Evolutionary conservation across 2,329 filamentous ascomycete genomes (phyloP), one percentile per base, ranked within the genome.

Genomic region (Gnomoniopsis smithogilvyi): DNA sequence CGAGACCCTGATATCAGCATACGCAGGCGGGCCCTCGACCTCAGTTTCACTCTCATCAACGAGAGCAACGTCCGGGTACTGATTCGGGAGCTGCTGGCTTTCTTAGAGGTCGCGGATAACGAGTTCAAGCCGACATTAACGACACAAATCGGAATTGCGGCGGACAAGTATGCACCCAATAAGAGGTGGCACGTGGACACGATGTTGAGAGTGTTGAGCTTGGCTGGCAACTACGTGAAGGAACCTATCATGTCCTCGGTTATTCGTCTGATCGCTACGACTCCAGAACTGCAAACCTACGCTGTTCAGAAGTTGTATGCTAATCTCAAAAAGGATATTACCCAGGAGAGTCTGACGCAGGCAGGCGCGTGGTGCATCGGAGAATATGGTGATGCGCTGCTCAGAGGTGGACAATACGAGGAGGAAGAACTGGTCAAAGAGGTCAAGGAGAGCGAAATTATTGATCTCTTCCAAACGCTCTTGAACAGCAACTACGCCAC

Each of bases 91-190:
- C 80, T 99, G 45, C 81, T 99, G 47, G 92, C 95, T 7, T 99
- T 99, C 81, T 76, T 99, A 59, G 95, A 99, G 73, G 92, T 96
- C 54, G 94, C 96, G 56, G 95, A 99, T 69, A 96, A 96, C 65
- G 95, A 99, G 73, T 99, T 99, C 79, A 99, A 99, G 77, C 91
- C 95, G 7, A 91, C 92, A 55, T 97, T 99, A 93, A 99, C 95
- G 1, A 95, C 89, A 55, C 95, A 99, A 70, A 99, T 99, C 72
- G 95, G 95, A 24, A 92, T 99, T 67, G 95, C 96, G 12, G 95
- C 96, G 7, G 95, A 99, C 73, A 88, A 94, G 65, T 99, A 92
- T 74, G 91, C 95, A 2, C 96, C 95, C 1, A 98, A 95, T 76
- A 98, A 98, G 77, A 84, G 95, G 71, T 99, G 95, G 95, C 95